These are phyloP conservation scores for Leishmania amazonensis DNA, from an alignment of 208 protist genomes.

Conservation along the genomic window DNA sequence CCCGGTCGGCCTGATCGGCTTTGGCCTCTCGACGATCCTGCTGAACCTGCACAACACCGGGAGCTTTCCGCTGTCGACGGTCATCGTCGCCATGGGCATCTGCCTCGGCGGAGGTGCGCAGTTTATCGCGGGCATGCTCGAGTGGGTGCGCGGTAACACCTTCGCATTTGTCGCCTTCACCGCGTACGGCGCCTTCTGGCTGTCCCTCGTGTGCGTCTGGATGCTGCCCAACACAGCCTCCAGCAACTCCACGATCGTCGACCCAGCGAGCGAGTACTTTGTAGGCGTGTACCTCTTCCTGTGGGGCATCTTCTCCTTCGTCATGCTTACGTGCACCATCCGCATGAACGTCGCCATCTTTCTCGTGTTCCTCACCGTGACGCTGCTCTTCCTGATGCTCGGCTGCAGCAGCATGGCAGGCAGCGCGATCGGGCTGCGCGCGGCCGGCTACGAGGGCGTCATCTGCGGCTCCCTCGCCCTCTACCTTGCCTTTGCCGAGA, in stretches of 20 bases:
- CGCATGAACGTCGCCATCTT: conserved; percentile 36
- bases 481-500: conserved; percentile 52
- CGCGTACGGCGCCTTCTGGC: conserved; percentile 62
- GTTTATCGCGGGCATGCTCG: conserved; percentile 61
- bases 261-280: conserved; percentile 13
- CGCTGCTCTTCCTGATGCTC: conserved; percentile 32
- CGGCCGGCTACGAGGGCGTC: conserved; percentile 51
- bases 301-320: conserved; percentile 35
- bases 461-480: conserved; percentile 51
- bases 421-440: conserved; percentile 22
- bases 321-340: conserved; percentile 33
- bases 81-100: conserved; percentile 45
- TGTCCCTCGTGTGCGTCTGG: conserved; percentile 45
- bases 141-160: conserved; percentile 50
- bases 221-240: conserved; percentile 33
- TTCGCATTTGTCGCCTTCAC: conserved; percentile 52
- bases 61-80: conserved; percentile 33
- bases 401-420: conserved; percentile 17
- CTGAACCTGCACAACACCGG: conserved; percentile 59
- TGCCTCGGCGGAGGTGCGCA: conserved; percentile 55
- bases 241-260: neutral
- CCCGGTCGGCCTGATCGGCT: conserved; percentile 48
- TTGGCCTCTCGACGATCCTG: conserved; percentile 68
- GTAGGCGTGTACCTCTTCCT: conserved; percentile 23
- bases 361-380: conserved; percentile 32